A percentile compares a stretch with the other conserved stretches of the same genome.
phyloP scores from a whole-genome alignment of 495 filamentous ascomycete species.

The Annulohypoxylon moriforme region DNA sequence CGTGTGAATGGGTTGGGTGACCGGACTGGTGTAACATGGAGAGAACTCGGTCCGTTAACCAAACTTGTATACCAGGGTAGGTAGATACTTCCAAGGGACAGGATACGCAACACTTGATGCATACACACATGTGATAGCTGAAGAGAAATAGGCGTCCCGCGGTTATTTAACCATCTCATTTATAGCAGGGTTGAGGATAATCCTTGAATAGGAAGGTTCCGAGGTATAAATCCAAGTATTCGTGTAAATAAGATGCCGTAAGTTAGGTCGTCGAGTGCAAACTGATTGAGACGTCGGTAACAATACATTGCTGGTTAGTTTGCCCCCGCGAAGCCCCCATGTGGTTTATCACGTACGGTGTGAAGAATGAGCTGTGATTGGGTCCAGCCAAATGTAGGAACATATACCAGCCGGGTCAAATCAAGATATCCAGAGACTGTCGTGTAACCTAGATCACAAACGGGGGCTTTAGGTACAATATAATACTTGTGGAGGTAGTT shows the following conservation, averaged over 20 bases:
- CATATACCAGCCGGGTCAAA: not conserved
- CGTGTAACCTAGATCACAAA: slow-evolving; percentile 12
- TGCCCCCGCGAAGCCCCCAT: not conserved
- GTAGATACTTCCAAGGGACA: not conserved
- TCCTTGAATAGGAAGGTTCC: slow-evolving; percentile 24
- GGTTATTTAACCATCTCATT: not conserved
- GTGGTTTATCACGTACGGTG: slow-evolving; percentile 2
- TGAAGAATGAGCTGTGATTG: not conserved
- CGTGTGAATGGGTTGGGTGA: not conserved
- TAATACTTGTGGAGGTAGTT: not conserved
- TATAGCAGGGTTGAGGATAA: not conserved
- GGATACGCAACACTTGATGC: not conserved
- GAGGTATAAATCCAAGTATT: not conserved
- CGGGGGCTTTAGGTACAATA: not conserved
- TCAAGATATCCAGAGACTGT: not conserved
- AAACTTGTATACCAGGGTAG: not conserved
- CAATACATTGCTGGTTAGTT: not conserved
- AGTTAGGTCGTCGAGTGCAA: no score
- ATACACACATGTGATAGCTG: not conserved
- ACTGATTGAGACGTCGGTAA: not conserved
- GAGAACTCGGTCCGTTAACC: slow-evolving; percentile 3
- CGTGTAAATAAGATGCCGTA: not conserved
- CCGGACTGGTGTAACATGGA: not conserved
- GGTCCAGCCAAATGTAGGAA: not conserved
- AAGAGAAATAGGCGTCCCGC: not conserved